These are phyloP conservation scores for Annulohypoxylon stygium DNA, from an alignment of 495 filamentous ascomycete genomes.

Conservation along the genomic window DNA sequence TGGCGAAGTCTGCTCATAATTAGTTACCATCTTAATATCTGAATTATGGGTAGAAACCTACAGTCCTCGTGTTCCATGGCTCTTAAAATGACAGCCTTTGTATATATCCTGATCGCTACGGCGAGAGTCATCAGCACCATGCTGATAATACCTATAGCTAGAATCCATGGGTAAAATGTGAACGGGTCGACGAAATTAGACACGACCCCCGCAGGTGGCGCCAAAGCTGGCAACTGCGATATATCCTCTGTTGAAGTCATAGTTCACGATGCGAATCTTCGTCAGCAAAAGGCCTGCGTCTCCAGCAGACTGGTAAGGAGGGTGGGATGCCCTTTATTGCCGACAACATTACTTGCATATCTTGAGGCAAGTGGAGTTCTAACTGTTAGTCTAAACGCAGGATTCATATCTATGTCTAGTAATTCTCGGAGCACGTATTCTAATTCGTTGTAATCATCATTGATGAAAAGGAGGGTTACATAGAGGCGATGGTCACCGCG, in stretches of 20 bases:
- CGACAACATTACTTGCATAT: not conserved
- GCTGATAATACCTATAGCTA: not conserved
- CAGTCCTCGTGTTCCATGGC: constrained; percentile 9
- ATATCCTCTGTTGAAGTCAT: not conserved
- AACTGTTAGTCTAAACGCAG: not conserved
- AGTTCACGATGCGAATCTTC: not conserved
- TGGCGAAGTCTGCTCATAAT: not conserved
- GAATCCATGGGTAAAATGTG: constrained; percentile 10
- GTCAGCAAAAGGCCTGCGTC: constrained; percentile 4
- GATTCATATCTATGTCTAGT: not conserved
- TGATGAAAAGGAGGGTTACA: not conserved
- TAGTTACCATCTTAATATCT: not conserved
- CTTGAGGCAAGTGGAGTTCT: not conserved
- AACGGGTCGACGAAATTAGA: constrained; percentile 5
- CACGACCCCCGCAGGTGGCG: constrained; percentile 1
- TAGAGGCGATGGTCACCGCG: not conserved
- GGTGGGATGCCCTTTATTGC: constrained; percentile 7
- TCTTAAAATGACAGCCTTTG: not conserved
- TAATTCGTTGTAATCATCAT: not conserved
- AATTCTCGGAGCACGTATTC: not conserved
- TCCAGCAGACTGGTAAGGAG: constrained; percentile 1
- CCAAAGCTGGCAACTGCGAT: not conserved
- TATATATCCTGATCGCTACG: not conserved
- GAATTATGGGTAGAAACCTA: not conserved
- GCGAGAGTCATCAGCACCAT: constrained; percentile 2